Evolutionary conservation across 768 basidiomycete genomes (phyloP).

Genomic region (Tephrocybe sp.): DNA sequence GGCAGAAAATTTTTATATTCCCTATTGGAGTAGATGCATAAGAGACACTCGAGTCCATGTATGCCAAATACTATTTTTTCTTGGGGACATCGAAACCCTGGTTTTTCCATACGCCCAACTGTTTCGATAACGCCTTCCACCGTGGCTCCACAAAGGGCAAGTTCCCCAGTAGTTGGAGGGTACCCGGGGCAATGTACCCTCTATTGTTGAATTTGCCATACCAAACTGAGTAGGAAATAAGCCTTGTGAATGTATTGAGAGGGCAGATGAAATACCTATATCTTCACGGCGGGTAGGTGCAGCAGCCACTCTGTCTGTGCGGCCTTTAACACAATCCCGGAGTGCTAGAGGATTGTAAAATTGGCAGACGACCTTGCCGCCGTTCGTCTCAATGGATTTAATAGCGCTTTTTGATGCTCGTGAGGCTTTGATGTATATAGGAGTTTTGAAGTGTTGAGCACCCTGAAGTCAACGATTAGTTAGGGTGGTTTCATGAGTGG

Average conservation of each 20-base stretch:
- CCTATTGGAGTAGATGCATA: constrained; percentile 60
- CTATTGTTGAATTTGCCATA: constrained; percentile 72
- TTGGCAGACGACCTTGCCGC: constrained; percentile 85
- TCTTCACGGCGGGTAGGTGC: constrained; percentile 84
- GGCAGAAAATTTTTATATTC: constrained; percentile 56
- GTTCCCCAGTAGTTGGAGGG: constrained; percentile 46
- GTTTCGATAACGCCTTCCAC: constrained; percentile 62
- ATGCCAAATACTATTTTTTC: constrained; percentile 34
- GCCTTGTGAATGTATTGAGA: neutral
- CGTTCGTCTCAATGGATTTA: constrained; percentile 72
- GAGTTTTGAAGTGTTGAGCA: constrained; percentile 56
- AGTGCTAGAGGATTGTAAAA: constrained; percentile 89
- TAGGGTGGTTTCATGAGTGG: neutral
- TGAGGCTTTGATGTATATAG: constrained; percentile 80
- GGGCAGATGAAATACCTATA: constrained; percentile 61
- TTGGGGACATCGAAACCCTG: constrained; percentile 41
- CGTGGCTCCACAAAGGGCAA: constrained; percentile 66
- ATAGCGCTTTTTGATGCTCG: constrained; percentile 88
- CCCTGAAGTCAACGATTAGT: constrained; percentile 42
- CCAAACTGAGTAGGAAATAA: constrained; percentile 54
- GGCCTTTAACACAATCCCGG: constrained; percentile 71
- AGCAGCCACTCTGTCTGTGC: constrained; percentile 67
- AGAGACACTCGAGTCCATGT: too few species aligned
- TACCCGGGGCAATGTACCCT: constrained; percentile 67
- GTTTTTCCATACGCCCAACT: constrained; percentile 56